Base-by-base conservation (phyloP, 192 early-diverging fungal species). In the Linnemannia hyalina region DNA sequence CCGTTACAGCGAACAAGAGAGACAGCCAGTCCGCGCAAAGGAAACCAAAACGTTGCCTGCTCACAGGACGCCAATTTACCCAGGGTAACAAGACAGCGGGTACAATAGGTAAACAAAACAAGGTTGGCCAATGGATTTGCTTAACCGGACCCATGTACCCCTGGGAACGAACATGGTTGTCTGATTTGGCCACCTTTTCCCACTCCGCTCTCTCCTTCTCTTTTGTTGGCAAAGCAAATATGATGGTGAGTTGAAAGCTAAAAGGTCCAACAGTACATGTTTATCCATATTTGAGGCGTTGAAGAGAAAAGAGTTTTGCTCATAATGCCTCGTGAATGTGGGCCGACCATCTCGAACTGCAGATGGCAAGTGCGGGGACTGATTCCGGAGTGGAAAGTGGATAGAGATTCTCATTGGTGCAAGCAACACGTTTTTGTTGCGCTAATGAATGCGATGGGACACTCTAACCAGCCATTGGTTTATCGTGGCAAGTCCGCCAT, bases 21-120 rank as follows among this genome's bases (percentile, higher is more conserved):
- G 23, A 52, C 68, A 77, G 47, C 70, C 78, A 79, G 78, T 79
- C 54, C 41, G n/a, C 57, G 38, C 54, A n/a, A 40, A 20, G 4
- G 3, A 29, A 57, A 35, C 65, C 0, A 73, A 41, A 79, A 79
- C 78, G 78, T 79, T 79, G 70, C 23, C 54, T 60, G 35, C 35
- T 18, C 7, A 15, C 23, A 29, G 70, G 70, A 57, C n/a, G 44
- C 41, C 23, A 65, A 29, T 65, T 65, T 65, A 65, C 60, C 60
- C 60, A 65, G 60, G 60, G 10, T 32, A 23, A 35, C n/a, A 60
- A 60, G 23, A 35, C 26, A 29, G 11, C 60, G 8, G 3, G 3
- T 32, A 32, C 0, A 44, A 44, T 5, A 44, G 44, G 11, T 46
- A 26, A 60, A 26, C 22, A 60, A 65, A 63, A 65, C 29, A 65